Conservation (phyloP, 2,329 filamentous ascomycete species). For the Pestalotiopsis sp. region DNA sequence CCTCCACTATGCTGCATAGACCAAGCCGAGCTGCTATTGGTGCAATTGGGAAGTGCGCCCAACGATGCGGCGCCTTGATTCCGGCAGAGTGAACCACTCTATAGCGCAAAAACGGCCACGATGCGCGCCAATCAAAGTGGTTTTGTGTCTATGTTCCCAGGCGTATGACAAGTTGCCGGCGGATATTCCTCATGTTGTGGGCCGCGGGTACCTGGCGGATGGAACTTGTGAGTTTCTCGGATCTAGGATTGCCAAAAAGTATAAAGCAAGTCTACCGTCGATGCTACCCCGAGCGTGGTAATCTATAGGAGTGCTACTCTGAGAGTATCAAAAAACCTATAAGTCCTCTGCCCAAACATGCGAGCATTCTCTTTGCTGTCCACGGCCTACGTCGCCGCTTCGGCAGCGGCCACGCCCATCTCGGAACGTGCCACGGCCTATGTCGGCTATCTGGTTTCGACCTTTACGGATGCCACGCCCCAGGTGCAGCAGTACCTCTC, state of each 20-base stretch:
- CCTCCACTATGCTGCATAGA: not conserved
- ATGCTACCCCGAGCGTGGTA: not conserved
- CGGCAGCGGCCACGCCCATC: slow-evolving; percentile 14
- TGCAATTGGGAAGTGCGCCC: not conserved
- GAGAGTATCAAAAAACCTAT: not conserved
- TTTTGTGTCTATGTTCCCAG: not conserved
- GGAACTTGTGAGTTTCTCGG: not conserved
- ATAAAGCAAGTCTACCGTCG: not conserved
- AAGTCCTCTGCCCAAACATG: not conserved
- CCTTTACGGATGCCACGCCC: slow-evolving; percentile 33
- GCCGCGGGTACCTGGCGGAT: not conserved
- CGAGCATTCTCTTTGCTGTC: not conserved
- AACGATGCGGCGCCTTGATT: not conserved
- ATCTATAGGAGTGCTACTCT: not conserved
- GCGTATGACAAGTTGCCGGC: not conserved
- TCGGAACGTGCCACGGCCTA: slow-evolving; percentile 18
- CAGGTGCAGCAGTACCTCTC: slow-evolving; percentile 35
- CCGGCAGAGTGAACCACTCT: not conserved
- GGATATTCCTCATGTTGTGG: not conserved
- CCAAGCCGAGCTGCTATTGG: not conserved
- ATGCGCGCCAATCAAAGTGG: slow-evolving; percentile 5
- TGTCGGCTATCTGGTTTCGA: slow-evolving; percentile 36
- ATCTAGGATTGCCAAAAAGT: not conserved
- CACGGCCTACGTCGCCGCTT: not conserved
- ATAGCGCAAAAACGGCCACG: not conserved